These are phyloP conservation scores for Ophiosphaerella korrae DNA, from an alignment of 2,329 filamentous ascomycete genomes.

Conservation along the genomic window DNA sequence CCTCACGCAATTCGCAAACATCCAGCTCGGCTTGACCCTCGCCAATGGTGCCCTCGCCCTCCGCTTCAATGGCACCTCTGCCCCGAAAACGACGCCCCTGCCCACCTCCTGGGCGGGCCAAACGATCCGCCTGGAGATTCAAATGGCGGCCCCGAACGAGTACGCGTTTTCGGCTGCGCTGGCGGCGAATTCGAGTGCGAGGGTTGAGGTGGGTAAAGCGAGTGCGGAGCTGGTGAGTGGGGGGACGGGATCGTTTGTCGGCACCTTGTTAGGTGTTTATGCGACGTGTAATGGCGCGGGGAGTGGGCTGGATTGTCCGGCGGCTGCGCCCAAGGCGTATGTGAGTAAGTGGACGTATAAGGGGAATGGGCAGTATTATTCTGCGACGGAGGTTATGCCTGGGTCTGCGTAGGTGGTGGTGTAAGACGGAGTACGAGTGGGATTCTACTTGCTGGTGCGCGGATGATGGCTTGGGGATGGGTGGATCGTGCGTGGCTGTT, in stretches of 20 bases:
- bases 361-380: conserved; percentile 7
- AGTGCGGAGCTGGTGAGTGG: conserved; percentile 16
- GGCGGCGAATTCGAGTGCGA: background rate
- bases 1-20: conserved; percentile 58
- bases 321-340: conserved; percentile 52
- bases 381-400: background rate
- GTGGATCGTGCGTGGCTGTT: no score
- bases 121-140: conserved; percentile 40
- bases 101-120: background rate
- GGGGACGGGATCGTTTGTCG: conserved; percentile 34
- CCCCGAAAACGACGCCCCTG: conserved; percentile 19
- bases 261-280: conserved; percentile 58
- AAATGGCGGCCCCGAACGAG: conserved; percentile 4
- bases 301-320: background rate
- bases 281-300: conserved; percentile 58
- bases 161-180: conserved; percentile 1
- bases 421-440: no score
- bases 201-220: conserved; percentile 6
- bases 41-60: conserved; percentile 36
- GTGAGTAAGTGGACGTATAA: conserved; percentile 56
- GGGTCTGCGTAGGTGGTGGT: no score
- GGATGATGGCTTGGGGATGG: no score
- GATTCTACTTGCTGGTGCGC: no score
- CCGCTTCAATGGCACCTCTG: conserved; percentile 48
- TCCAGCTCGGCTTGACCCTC: conserved; percentile 50